Conservation (phyloP, 2,329 filamentous ascomycete genomes). For the Colletotrichum tropicale region DNA sequence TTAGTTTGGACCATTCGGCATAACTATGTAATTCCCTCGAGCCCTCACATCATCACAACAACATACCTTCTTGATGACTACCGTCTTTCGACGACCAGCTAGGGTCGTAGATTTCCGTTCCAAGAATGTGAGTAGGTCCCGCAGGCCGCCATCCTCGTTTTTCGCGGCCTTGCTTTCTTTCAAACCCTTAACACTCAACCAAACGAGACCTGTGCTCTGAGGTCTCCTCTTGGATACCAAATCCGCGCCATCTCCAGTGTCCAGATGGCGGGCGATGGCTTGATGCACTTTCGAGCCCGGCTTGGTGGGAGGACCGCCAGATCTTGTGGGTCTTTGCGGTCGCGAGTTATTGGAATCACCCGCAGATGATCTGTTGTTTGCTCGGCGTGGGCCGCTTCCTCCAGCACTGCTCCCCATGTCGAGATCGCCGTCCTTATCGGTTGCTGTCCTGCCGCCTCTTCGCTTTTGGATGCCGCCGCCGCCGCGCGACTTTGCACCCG, state of each 20-base stretch:
- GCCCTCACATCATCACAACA: conserved; percentile 38
- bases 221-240: conserved; percentile 19
- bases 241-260: conserved; percentile 20
- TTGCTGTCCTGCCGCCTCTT: conserved; percentile 38
- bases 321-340: conserved; percentile 32
- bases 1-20: conserved; percentile 42
- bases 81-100: conserved; percentile 43
- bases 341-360: conserved; percentile 31
- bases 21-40: conserved; percentile 20
- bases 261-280: conserved; percentile 17
- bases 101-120: conserved; percentile 71
- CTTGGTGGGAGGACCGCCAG: conserved; percentile 19
- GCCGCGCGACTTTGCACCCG: conserved; percentile 35
- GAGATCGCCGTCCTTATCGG: conserved; percentile 64
- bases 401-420: conserved; percentile 52
- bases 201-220: conserved; percentile 21
- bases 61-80: conserved; percentile 82
- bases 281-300: conserved; percentile 23
- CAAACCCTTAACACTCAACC: conserved; percentile 64
- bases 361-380: conserved; percentile 32
- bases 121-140: conserved; percentile 69
- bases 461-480: conserved; percentile 57
- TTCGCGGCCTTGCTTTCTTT: conserved; percentile 70
- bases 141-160: conserved; percentile 70
- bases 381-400: conserved; percentile 30